Evolutionary conservation across 2,329 filamentous ascomycete species (phyloP), one percentile per base, ranked within the genome.

Genomic region (Biscogniauxia mediterranea): DNA sequence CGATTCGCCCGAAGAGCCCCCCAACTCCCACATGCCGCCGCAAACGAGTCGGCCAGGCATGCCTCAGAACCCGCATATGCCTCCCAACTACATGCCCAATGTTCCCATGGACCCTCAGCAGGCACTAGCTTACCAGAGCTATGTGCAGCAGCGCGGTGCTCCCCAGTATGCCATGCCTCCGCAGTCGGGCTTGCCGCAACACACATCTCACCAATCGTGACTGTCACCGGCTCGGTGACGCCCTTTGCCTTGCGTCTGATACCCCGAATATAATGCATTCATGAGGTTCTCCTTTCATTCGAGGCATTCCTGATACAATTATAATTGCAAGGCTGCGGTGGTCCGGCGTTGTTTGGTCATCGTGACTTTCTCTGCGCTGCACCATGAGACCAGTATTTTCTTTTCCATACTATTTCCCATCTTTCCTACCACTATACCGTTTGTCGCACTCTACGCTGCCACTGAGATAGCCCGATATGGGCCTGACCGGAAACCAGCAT

Each of bases 1-100:
- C 72, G 93, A 97, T 68, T 96, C 94, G 1, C 93, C 94, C 58
- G 95, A 98, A 78, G 95, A 98, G 76, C 88, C 93, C 63, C 79
- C 87, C 66, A 88, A 90, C 71, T 86, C 85, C 71, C 90, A 93
- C 70, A 84, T 96, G 61, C 90, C 90, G 54, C 86, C 89, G 50
- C 85, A 86, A 66, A 81, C 83, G 61, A 78, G 79, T 68, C 79
- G 83, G 64, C 85, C 88, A 58, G 87, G 87, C 68, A 90, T 93
- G 77, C 86, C 89, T 53, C 84, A 81, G 71, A 81, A 81, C 70
- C 77, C 80, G 51, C 85, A 85, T 64, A 89, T 91, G 85, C 85
- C 86, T 51, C 82, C 81, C 61, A 80, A 79, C 78, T 91, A 84
- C 77, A 85, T 80, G 82, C 79, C 83, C 51, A 81, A 83, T 66